These are phyloP conservation scores for Trapa bicornis DNA, from an alignment of 345 rosid genomes.

Conservation along the genomic window DNA sequence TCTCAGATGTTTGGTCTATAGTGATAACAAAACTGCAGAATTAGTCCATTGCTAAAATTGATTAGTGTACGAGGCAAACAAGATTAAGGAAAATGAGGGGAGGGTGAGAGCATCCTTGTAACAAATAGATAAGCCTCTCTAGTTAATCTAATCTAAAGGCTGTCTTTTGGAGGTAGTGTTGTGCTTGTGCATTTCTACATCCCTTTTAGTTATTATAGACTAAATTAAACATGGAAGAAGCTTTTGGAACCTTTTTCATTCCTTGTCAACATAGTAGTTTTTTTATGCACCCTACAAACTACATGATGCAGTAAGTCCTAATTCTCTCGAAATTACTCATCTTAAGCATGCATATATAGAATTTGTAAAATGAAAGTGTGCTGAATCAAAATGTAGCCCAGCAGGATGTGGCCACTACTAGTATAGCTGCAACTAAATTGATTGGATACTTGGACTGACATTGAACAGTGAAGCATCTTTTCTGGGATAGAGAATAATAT, in stretches of 20 bases:
- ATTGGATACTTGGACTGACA: too few relatives aligned
- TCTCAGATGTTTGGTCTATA: not conserved
- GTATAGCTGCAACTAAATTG: too few relatives aligned
- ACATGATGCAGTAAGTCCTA: too few relatives aligned
- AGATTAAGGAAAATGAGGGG: not conserved
- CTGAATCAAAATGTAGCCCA: not conserved
- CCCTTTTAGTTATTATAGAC: not conserved
- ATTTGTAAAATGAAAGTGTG: not conserved
- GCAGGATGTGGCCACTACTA: not conserved
- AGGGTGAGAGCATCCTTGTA: not conserved
- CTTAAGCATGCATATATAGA: too few relatives aligned
- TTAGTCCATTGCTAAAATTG: not conserved
- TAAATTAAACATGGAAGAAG: too few relatives aligned
- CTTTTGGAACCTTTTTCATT: too few relatives aligned
- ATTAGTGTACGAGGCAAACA: not conserved
- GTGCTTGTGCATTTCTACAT: slow-evolving; percentile 6
- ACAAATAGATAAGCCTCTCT: not conserved
- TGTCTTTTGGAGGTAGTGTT: slow-evolving; percentile 5
- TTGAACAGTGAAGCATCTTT: not conserved
- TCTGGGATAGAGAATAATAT: not conserved
- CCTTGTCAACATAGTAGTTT: too few relatives aligned
- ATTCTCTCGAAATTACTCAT: too few relatives aligned
- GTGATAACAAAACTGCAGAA: too few relatives aligned
- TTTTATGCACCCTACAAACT: too few relatives aligned
- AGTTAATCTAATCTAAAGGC: not conserved